Percentiles rank a stretch among this genome's conserved stretches.
These are phyloP conservation scores for Glebionis coronaria DNA, from an alignment of 129 eudicot species.

Conservation along the genomic window DNA sequence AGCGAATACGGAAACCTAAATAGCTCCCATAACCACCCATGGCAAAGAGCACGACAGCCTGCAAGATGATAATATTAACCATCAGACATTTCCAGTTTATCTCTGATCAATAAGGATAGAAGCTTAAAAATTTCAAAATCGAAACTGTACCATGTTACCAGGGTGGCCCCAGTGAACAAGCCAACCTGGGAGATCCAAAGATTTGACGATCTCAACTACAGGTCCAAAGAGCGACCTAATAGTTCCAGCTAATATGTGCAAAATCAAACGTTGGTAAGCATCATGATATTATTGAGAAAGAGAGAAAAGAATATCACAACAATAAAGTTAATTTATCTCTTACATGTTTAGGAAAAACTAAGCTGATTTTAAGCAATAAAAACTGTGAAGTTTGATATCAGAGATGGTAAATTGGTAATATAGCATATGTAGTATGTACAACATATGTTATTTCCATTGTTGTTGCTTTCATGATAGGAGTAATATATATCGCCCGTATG, in stretches of 20 bases:
- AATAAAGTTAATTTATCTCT: no score
- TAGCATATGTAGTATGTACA: no score
- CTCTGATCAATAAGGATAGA: background rate
- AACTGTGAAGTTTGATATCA: no score
- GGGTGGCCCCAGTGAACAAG: slow-evolving; percentile 99
- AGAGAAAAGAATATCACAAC: no score
- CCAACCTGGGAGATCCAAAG: slow-evolving; percentile 83
- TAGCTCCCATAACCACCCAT: slow-evolving; percentile 99
- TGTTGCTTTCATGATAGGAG: no score
- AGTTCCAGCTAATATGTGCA: slow-evolving; percentile 52
- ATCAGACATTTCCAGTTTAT: background rate
- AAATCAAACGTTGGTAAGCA: background rate
- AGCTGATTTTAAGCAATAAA: no score
- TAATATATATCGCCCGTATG: no score
- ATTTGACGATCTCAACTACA: slow-evolving; percentile 66
- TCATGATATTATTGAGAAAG: background rate
- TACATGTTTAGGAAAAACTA: no score
- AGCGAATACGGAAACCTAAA: slow-evolving; percentile 79
- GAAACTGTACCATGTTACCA: slow-evolving; percentile 81
- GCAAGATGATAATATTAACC: slow-evolving; percentile 12
- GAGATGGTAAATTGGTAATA: no score
- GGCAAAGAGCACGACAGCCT: slow-evolving; percentile 97
- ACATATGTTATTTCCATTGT: no score
- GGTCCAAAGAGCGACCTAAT: slow-evolving; percentile 77
- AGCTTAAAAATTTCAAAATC: background rate